Base-by-base conservation (phyloP, 306 rosid species). In the Cicer judaicum region DNA sequence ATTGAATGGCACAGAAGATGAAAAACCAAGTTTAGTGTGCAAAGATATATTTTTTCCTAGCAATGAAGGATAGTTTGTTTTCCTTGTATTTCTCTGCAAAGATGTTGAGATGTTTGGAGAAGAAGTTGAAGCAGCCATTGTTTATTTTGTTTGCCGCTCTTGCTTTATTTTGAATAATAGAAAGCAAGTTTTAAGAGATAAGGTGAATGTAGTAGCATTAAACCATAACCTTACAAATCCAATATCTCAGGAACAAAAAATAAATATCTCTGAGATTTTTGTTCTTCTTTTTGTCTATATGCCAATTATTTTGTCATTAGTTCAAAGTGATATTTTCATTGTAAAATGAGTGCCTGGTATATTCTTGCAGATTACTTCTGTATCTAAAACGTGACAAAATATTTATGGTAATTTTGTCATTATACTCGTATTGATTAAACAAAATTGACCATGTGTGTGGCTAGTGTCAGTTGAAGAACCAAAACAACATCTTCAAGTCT, bases 81-180 rank as follows among this genome's bases (percentile, higher is more conserved):
- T 82, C 12, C 48, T 79, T 38, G 50, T 43, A 43, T 72, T 72
- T 24, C 53, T 71, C 59, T 65, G 86, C 55, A 81, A 54, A 64
- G 76, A 73, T 50, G 82, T 70, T 66, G 88, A 79, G 67, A 83
- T 68, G 48, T 79, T 60, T 64, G 83, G 77, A 68, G 83, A 79
- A 78, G 85, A 79, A 78, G 85, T 50, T 34, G 91, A 75, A 73
- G 88, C 72, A 48, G 87, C 85, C 90, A 90, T 88, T 78, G 70
- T 53, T 59, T 62, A 50, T 36, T 36, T 74, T 46, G 44, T 62
- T 79, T 87, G 83, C 85, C 87, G 85, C 88, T 82, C 74, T 82
- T 59, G 81, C 48, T 69, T 56, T 47, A 85, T 77, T 77, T 80
- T 76, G 77, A 81, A 89, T 67, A 8, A 60, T 29, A 29, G 36